Evolutionary conservation across 345 rosid species (phyloP).

Genomic region (Trapa bicornis): DNA sequence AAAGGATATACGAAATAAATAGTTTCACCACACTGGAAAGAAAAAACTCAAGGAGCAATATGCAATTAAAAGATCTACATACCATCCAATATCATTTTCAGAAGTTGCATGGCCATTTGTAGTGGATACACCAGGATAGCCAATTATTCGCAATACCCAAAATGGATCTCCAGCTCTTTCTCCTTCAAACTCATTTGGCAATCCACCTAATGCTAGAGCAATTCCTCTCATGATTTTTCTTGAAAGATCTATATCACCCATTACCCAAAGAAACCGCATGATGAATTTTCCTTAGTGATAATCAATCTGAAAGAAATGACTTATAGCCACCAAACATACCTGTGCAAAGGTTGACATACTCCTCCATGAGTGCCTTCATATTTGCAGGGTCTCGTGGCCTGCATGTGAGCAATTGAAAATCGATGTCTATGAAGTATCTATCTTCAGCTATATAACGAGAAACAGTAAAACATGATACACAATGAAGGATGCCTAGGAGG

Average conservation of each 20-base stretch:
- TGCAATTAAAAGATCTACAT: slow-evolving; percentile 11
- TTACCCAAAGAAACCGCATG: not conserved
- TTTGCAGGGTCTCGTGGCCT: slow-evolving; percentile 61
- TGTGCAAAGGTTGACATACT: slow-evolving; percentile 56
- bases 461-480: not conserved
- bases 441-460: not conserved
- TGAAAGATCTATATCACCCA: slow-evolving; percentile 43
- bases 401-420: slow-evolving; percentile 9
- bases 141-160: slow-evolving; percentile 76
- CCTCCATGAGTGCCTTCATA: slow-evolving; percentile 52
- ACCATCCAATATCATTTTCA: slow-evolving; percentile 75
- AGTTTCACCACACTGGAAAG: not conserved
- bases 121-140: slow-evolving; percentile 48
- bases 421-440: not conserved
- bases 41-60: slow-evolving; percentile 1
- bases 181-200: slow-evolving; percentile 61
- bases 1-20: not conserved
- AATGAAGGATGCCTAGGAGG: not conserved
- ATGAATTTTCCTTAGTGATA: not conserved
- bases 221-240: slow-evolving; percentile 69
- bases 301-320: not conserved
- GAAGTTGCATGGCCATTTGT: slow-evolving; percentile 21
- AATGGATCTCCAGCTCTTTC: slow-evolving; percentile 67
- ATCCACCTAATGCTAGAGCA: slow-evolving; percentile 55
- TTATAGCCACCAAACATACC: slow-evolving; percentile 21